Conservation (phyloP, 352 stramenopile species). For the Phytophthora tubulina region DNA sequence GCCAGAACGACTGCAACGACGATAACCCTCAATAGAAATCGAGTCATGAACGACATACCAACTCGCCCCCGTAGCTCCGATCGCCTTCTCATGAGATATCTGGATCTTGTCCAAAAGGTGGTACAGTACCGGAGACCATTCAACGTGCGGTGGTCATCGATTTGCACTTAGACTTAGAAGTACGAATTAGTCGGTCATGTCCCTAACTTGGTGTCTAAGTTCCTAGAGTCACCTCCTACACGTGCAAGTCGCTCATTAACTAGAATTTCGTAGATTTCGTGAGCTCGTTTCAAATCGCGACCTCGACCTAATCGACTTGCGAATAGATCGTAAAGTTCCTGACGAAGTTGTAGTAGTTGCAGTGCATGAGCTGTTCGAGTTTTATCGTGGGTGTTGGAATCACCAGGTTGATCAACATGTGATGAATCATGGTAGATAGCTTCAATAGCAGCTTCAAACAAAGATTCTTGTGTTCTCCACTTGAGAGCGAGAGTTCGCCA, state of each 20-base stretch:
- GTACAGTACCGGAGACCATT: slow-evolving; percentile 28
- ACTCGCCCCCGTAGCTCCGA: slow-evolving; percentile 1
- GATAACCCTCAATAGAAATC: slow-evolving; percentile 9
- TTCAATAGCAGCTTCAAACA: slow-evolving; percentile 64
- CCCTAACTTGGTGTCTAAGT: slow-evolving; percentile 9
- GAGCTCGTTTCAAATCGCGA: slow-evolving; percentile 44
- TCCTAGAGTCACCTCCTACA: slow-evolving; percentile 22
- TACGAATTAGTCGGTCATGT: too few relatives aligned
- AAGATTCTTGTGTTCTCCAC: slow-evolving; percentile 60
- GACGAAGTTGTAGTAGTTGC: slow-evolving; percentile 57
- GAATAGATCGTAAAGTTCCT: slow-evolving; percentile 68
- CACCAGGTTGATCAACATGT: background rate
- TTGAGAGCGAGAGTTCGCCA: slow-evolving; percentile 63
- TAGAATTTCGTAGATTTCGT: slow-evolving; percentile 47
- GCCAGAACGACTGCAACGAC: slow-evolving; percentile 2
- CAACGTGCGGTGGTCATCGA: slow-evolving; percentile 25
- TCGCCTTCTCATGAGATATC: slow-evolving; percentile 4
- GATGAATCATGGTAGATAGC: slow-evolving; percentile 45
- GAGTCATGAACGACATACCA: slow-evolving; percentile 8
- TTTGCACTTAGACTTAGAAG: background rate
- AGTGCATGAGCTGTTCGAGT: slow-evolving; percentile 38
- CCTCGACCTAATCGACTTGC: slow-evolving; percentile 36
- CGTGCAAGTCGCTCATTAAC: slow-evolving; percentile 41
- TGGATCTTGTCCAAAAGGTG: slow-evolving; percentile 26
- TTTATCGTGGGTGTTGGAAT: background rate